Evolutionary conservation across 2,329 filamentous ascomycete species (phyloP).

Genomic region (Microcyclosporella mali): DNA sequence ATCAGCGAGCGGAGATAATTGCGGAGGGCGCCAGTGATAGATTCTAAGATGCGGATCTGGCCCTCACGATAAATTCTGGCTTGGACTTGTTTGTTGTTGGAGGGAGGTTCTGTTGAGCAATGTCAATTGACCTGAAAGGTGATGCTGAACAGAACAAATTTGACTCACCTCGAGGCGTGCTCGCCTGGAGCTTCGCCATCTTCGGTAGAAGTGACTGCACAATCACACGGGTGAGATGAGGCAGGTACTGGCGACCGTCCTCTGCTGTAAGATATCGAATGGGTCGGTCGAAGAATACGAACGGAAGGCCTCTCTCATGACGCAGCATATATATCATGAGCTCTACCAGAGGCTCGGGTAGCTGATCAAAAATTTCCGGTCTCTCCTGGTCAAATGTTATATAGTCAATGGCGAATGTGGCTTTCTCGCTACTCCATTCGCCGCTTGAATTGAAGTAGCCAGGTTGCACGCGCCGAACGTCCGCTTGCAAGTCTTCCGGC

Average conservation of each 20-base stretch:
- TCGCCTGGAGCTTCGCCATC: conserved; percentile 26
- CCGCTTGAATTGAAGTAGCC: conserved; percentile 30
- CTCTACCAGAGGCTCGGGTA: conserved; percentile 31
- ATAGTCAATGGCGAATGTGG: conserved; percentile 33
- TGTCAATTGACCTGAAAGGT: too few species aligned
- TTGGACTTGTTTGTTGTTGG: conserved; percentile 36
- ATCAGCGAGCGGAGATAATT: conserved; percentile 24
- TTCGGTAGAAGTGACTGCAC: conserved; percentile 31
- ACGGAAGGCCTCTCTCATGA: conserved; percentile 28
- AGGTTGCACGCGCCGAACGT: conserved; percentile 26
- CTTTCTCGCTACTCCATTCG: conserved; percentile 32
- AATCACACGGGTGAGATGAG: conserved; percentile 31
- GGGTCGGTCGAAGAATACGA: conserved; percentile 25
- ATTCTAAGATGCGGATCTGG: conserved; percentile 32
- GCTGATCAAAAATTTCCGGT: conserved; percentile 19
- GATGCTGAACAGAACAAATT: too few species aligned
- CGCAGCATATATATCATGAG: conserved; percentile 32
- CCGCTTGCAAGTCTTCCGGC: conserved; percentile 31
- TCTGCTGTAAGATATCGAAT: conserved; percentile 23
- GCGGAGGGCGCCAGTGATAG: conserved; percentile 24
- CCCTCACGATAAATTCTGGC: conserved; percentile 40
- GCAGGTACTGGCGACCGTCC: conserved; percentile 26
- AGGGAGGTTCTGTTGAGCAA: conserved; percentile 20
- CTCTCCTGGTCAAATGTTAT: background rate
- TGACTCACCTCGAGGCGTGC: too few species aligned